These are phyloP conservation scores for Epichloe gansuensis DNA, from an alignment of 2,329 filamentous ascomycete genomes.

Conservation along the genomic window DNA sequence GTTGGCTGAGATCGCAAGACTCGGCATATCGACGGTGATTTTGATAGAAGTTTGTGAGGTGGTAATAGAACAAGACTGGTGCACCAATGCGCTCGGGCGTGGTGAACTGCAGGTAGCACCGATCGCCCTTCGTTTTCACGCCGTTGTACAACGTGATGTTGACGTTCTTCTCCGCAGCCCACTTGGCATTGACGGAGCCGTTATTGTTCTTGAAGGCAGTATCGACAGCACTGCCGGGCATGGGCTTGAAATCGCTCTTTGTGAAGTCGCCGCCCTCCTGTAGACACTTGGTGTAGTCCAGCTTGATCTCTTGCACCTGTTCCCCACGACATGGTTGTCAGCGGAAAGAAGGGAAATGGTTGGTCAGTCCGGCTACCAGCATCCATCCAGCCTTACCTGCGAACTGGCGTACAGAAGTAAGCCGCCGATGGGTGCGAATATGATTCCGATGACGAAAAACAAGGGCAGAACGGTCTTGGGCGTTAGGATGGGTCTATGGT, in stretches of 20 bases:
- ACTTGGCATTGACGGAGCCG: conserved; percentile 26
- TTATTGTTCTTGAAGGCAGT: conserved; percentile 58
- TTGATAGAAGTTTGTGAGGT: conserved; percentile 95
- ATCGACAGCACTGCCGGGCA: conserved; percentile 46
- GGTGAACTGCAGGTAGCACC: conserved; percentile 67
- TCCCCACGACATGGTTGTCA: background rate
- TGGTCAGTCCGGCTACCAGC: background rate
- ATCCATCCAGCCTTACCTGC: conserved; percentile 39
- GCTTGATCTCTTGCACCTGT: conserved; percentile 77
- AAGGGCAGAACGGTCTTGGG: conserved; percentile 87
- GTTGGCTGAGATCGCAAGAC: conserved; percentile 71
- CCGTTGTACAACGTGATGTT: conserved; percentile 29
- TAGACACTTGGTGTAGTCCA: conserved; percentile 80
- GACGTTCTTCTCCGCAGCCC: conserved; percentile 28
- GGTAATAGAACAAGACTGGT: conserved; percentile 88
- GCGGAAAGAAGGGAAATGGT: background rate
- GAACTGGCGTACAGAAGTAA: conserved; percentile 76
- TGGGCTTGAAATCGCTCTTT: conserved; percentile 26
- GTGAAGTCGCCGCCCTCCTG: conserved; percentile 35
- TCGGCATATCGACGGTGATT: conserved; percentile 95
- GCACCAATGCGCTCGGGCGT: conserved; percentile 69
- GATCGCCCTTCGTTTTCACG: conserved; percentile 24
- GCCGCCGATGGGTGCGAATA: conserved; percentile 88
- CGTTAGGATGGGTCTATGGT: conserved; percentile 71
- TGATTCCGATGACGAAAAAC: conserved; percentile 81